phyloP scores from a whole-genome alignment of 2,329 filamentous ascomycete genomes.

The Botrytis medusae region DNA sequence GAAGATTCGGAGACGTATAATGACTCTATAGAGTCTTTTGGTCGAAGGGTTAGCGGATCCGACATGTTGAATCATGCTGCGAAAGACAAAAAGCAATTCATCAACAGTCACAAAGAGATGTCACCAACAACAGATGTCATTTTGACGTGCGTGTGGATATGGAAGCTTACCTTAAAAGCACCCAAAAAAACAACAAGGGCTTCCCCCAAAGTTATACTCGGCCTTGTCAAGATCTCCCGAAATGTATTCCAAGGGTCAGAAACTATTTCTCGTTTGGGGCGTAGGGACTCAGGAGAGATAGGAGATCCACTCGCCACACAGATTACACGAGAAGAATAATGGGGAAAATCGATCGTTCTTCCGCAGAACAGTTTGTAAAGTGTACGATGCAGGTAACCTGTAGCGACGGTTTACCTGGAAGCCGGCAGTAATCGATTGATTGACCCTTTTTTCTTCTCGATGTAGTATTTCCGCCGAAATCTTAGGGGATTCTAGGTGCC shows the following conservation, averaged over 20 bases:
- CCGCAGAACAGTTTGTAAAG: conserved; percentile 8
- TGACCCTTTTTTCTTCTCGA: neutral
- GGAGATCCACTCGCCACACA: conserved; percentile 22
- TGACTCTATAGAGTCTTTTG: conserved; percentile 36
- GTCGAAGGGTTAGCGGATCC: conserved; percentile 37
- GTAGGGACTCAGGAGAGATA: conserved; percentile 23
- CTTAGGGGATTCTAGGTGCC: neutral
- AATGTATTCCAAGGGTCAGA: conserved; percentile 11
- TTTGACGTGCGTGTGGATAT: conserved; percentile 25
- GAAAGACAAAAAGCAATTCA: conserved; percentile 20
- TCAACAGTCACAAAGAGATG: conserved; percentile 23
- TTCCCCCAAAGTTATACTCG: conserved; percentile 24
- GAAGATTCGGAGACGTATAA: conserved; percentile 30
- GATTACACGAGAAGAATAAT: conserved; percentile 17
- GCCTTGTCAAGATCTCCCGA: conserved; percentile 27
- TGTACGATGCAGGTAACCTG: conserved; percentile 4
- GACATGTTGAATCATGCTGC: conserved; percentile 38
- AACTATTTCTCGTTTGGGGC: conserved; percentile 9
- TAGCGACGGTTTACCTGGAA: neutral
- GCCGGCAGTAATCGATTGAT: conserved; percentile 7
- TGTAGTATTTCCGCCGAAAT: neutral
- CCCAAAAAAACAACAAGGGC: conserved; percentile 17
- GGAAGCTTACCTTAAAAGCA: conserved; percentile 16
- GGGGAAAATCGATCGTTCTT: conserved; percentile 15
- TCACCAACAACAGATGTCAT: conserved; percentile 19